Base-by-base conservation (phyloP, 208 protist species). In the Wallacemonas sp. region DNA sequence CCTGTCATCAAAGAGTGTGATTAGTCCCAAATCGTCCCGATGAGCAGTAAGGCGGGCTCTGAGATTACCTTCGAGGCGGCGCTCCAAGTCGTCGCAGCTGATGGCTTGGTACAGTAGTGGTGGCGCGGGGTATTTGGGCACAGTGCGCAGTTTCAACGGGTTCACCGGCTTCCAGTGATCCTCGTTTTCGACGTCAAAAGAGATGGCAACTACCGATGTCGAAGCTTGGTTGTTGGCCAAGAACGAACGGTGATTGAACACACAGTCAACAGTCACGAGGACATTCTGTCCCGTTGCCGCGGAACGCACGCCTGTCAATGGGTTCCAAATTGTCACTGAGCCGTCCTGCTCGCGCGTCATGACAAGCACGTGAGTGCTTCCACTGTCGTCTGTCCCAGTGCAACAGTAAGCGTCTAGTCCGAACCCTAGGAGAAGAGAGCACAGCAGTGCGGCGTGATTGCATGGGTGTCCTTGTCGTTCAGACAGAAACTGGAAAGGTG, bases 371-470 rank as follows among this genome's bases (percentile, higher is more conserved):
- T 66, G 42, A 54, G 68, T 24, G 67, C 69, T 26, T 80, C 64
- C 8, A 41, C 21, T 66, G 15, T 53, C 50, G 32, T 76, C 39
- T 1, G 57, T 55, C 33, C 94, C 94, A 13, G 92, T 70, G 22
- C 75, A 79, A 63, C 92, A 95, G 63, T 87, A 98, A 0, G 91
- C 87, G 61, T 97, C 91, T 5, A 98, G 63, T 12, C 91, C 91
- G 61, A 97, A 97, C 1, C 94, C 94, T 0, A 98, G 79, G 0
- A 98, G 64, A 10, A 98, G 73, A 1, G 89, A 97, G 69, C 92
- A 97, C 9, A 98, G 73, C 36, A 98, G 75, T 3, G 80, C 71
- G 9, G 88, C 78, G 52, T 97, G 94, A 57, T 98, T 95, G 67
- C 86, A 89, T 32, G 71, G 45, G 21, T 87, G 74, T 0, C 94